phyloP scores from a whole-genome alignment of 306 rosid species.

The Prunus persica region DNA sequence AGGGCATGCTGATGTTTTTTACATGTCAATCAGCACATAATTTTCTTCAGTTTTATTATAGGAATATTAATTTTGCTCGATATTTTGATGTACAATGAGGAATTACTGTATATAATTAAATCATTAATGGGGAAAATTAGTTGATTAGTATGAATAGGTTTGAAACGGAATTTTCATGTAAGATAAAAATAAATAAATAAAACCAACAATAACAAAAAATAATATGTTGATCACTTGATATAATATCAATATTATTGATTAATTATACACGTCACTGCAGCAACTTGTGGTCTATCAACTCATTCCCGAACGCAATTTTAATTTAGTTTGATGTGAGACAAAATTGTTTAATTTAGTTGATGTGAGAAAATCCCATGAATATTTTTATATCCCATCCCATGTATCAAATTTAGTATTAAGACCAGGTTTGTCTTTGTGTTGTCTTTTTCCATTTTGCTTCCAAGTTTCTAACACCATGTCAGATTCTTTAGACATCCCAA shows the following conservation, averaged over 20 bases:
- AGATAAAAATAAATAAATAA: too few relatives aligned
- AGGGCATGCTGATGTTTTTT: neutral
- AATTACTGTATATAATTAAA: conserved; percentile 2
- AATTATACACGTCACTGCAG: neutral
- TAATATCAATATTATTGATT: neutral
- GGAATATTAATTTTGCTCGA: neutral
- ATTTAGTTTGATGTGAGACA: neutral
- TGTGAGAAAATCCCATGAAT: conserved; percentile 1
- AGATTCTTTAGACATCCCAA: conserved; percentile 16
- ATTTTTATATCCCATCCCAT: neutral
- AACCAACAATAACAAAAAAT: neutral
- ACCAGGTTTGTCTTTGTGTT: conserved; percentile 7
- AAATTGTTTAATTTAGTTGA: neutral
- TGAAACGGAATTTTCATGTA: neutral
- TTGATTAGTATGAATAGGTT: conserved; percentile 8
- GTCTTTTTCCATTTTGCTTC: conserved; percentile 19
- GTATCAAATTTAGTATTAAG: conserved; percentile 1
- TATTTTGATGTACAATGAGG: neutral
- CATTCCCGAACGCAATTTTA: conserved; percentile 2
- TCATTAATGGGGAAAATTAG: too few relatives aligned
- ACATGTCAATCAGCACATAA: neutral
- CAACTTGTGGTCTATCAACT: neutral
- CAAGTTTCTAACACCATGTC: neutral
- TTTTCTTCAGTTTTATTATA: neutral
- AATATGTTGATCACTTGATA: neutral